Evolutionary conservation across 2,329 filamentous ascomycete genomes (phyloP).

Genomic region (Pseudogymnoascus sp.): DNA sequence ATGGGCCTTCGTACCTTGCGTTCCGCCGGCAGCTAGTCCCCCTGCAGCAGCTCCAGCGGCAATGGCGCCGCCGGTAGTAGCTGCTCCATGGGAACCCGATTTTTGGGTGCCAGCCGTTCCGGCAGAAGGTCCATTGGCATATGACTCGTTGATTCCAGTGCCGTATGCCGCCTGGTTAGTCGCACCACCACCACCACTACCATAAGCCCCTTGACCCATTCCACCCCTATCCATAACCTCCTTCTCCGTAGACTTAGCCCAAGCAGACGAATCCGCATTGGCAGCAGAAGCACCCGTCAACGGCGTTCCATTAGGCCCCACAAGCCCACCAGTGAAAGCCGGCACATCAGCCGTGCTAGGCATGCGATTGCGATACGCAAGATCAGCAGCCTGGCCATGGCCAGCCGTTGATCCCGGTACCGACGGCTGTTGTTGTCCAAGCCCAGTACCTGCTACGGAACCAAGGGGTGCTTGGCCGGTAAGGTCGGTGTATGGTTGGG

Average conservation of each 20-base stretch:
- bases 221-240: neutral
- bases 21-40: neutral
- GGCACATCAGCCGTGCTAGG: neutral
- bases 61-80: neutral
- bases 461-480: slow-evolving; percentile 16
- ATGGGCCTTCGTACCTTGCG: neutral
- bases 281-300: neutral
- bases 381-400: neutral
- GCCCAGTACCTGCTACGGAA: slow-evolving; percentile 17
- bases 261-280: neutral
- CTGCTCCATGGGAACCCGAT: neutral
- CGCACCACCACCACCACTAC: neutral
- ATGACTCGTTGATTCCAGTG: neutral
- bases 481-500: neutral
- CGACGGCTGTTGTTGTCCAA: slow-evolving; percentile 10
- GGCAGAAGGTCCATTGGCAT: neutral
- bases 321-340: neutral
- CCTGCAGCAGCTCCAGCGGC: neutral
- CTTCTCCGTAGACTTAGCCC: neutral
- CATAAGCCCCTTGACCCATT: neutral
- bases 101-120: neutral
- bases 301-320: neutral
- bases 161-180: neutral
- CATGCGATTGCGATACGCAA: neutral
- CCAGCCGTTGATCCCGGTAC: neutral